Conservation (phyloP, 2,329 filamentous ascomycete genomes). For the Pseudogymnoascus sp. region DNA sequence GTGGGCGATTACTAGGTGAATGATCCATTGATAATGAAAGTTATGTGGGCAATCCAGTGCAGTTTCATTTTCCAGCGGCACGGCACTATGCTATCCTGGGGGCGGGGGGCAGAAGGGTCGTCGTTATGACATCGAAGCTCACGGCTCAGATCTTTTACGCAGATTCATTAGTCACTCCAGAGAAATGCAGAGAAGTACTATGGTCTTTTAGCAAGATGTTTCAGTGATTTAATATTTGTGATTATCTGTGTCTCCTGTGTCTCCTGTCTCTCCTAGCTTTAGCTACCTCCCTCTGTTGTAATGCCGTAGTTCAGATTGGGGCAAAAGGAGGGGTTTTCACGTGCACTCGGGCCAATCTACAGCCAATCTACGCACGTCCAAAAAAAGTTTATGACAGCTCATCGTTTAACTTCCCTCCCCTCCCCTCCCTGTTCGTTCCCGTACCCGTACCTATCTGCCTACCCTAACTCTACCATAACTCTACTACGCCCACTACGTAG, state of each 20-base stretch:
- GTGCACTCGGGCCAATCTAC: not conserved
- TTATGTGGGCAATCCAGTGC: conserved; percentile 6
- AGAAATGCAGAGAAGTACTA: conserved; percentile 11
- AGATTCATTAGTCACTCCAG: conserved; percentile 10
- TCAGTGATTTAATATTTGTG: not conserved
- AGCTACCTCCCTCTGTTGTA: not conserved
- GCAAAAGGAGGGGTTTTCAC: conserved; percentile 10
- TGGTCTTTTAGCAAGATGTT: not conserved
- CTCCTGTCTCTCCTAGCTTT: not conserved
- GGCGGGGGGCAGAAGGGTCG: not conserved
- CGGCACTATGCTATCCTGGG: not conserved
- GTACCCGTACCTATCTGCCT: conserved; percentile 7
- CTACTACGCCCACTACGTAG: not conserved
- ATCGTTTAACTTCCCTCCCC: conserved; percentile 3
- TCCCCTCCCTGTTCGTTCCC: not conserved
- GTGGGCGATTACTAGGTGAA: conserved; percentile 8
- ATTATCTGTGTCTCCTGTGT: not conserved
- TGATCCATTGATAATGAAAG: conserved; percentile 11
- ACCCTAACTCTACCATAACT: not conserved
- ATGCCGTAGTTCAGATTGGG: not conserved
- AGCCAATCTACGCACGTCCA: not conserved
- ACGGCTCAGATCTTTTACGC: conserved; percentile 10
- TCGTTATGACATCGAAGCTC: not conserved
- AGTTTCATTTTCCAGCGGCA: not conserved
- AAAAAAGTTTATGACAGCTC: conserved; percentile 10